A percentile compares a stretch with the other conserved stretches of the same genome.
Evolutionary conservation across 805 yeast species (phyloP).

Genomic region (Maudiozyma pseudohumilis): DNA sequence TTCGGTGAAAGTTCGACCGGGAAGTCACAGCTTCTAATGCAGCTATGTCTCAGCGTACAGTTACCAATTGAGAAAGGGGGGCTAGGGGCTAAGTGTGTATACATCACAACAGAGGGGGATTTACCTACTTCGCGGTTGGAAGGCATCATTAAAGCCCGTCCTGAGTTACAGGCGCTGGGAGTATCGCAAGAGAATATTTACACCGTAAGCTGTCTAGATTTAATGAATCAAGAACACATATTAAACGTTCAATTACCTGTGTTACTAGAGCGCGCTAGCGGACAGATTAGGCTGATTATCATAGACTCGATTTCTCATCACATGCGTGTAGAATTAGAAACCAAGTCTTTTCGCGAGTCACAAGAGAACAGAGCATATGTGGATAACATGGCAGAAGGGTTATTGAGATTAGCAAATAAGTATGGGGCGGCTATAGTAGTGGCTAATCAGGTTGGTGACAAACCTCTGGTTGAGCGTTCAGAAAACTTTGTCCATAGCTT

Average conservation of each 20-base stretch:
- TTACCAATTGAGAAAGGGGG: conserved; percentile 40
- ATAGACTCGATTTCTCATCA: conserved; percentile 83
- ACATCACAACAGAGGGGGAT: conserved; percentile 68
- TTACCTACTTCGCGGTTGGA: conserved; percentile 55
- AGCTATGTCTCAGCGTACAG: conserved; percentile 52
- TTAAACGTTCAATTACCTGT: conserved; percentile 59
- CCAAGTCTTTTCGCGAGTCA: conserved; percentile 30
- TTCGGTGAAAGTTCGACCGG: conserved; percentile 83
- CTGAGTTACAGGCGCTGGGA: conserved; percentile 25
- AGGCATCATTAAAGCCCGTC: conserved; percentile 34
- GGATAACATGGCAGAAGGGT: conserved; percentile 35
- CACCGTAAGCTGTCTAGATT: conserved; percentile 51
- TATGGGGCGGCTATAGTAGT: conserved; percentile 52
- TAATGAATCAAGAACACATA: conserved; percentile 68
- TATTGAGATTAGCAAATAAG: conserved; percentile 40
- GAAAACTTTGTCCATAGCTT: conserved; percentile 12
- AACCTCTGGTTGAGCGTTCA: conserved; percentile 18
- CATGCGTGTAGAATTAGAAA: conserved; percentile 49
- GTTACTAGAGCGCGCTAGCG: conserved; percentile 32
- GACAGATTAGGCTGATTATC: conserved; percentile 44
- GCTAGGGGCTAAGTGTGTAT: conserved; percentile 44
- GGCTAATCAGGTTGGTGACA: conserved; percentile 74
- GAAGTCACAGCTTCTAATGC: conserved; percentile 71
- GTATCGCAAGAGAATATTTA: conserved; percentile 36
- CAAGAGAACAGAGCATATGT: conserved; percentile 36